Evolutionary conservation across 345 rosid species (phyloP).

Genomic region (Anacardium occidentale): DNA sequence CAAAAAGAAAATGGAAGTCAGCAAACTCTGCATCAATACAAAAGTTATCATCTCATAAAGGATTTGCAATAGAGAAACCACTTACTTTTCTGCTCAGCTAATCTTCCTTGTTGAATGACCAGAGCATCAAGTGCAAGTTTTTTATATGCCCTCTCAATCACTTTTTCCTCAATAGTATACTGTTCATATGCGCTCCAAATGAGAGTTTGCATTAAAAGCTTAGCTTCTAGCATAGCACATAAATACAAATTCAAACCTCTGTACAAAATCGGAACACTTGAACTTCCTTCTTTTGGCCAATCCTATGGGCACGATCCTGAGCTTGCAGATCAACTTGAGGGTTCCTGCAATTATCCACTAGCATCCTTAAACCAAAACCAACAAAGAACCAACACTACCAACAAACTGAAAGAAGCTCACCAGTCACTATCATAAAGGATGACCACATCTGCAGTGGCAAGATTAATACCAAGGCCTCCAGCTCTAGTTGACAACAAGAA

Average conservation of each 20-base stretch:
- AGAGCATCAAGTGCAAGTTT: constrained; percentile 98
- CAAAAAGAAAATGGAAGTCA: not conserved
- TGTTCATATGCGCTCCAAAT: constrained; percentile 38
- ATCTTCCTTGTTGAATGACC: constrained; percentile 94
- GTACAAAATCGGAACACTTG: constrained; percentile 99
- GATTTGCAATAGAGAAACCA: constrained; percentile 15
- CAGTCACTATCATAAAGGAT: constrained; percentile 99
- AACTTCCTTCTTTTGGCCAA: constrained; percentile 98
- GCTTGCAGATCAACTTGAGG: constrained; percentile 99
- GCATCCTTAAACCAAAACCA: constrained; percentile 25
- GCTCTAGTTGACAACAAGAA: constrained; percentile 97
- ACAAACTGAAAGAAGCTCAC: constrained; percentile 37
- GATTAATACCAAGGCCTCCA: constrained; percentile 99
- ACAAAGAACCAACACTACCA: not conserved
- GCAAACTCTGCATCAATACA: not conserved
- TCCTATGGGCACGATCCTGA: constrained; percentile 98
- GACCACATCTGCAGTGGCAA: constrained; percentile 98
- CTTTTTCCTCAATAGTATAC: constrained; percentile 99
- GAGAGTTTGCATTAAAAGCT: constrained; percentile 1
- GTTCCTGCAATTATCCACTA: constrained; percentile 58
- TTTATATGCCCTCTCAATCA: constrained; percentile 97
- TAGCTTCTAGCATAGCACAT: constrained; percentile 11
- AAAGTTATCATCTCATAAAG: not conserved
- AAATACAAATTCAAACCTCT: constrained; percentile 51
- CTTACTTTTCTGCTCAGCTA: constrained; percentile 98